Conservation (phyloP, 148 eudicot species). For the Rhododendron simsii region DNA sequence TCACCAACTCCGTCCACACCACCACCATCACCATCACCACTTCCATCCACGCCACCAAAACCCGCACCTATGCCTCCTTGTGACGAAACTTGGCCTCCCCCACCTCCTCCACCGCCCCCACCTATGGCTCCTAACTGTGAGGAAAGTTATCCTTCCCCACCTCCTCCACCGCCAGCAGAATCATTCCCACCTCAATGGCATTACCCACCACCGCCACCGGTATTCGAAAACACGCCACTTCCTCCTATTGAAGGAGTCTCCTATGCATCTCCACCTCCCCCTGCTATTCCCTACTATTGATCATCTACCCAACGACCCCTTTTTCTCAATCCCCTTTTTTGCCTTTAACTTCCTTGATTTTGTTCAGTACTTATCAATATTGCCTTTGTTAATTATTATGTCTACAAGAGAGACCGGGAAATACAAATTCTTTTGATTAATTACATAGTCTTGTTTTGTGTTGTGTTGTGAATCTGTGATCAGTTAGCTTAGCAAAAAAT, state of each 20-base stretch:
- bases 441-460: neutral
- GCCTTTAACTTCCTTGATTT: neutral
- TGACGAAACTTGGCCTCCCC: neutral
- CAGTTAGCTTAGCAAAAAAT: neutral
- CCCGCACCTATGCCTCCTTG: neutral
- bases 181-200: neutral
- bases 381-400: neutral
- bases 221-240: constrained; percentile 24
- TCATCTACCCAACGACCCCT: neutral
- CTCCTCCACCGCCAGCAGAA: constrained; percentile 9
- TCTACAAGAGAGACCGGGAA: neutral
- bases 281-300: constrained; percentile 50
- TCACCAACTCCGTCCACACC: neutral
- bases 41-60: neutral
- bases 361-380: neutral
- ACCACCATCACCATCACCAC: neutral
- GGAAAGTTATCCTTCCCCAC: neutral
- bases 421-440: neutral
- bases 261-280: constrained; percentile 70
- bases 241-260: constrained; percentile 52
- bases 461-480: neutral
- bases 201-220: constrained; percentile 16
- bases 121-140: neutral
- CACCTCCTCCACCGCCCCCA: neutral
- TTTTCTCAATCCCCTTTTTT: neutral